These are phyloP conservation scores for Neopestalotiopsis sp. DNA, from an alignment of 2,329 filamentous ascomycete genomes.

Conservation along the genomic window DNA sequence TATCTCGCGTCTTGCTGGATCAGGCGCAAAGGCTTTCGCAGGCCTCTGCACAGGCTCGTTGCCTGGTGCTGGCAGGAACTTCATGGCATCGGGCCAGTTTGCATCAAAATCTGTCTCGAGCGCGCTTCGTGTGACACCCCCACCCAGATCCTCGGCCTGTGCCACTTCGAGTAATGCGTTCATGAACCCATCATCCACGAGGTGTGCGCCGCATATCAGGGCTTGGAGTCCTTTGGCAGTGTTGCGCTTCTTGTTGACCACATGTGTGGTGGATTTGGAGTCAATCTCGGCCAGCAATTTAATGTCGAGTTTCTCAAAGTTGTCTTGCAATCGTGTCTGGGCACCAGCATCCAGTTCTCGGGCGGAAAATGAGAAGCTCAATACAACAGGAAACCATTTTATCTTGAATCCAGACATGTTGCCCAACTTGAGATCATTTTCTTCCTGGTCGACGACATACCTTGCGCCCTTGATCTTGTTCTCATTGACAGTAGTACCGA, in stretches of 20 bases:
- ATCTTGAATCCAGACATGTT: slow-evolving; percentile 72
- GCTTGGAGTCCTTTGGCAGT: slow-evolving; percentile 87
- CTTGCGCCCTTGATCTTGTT: slow-evolving; percentile 69
- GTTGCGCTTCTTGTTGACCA: slow-evolving; percentile 88
- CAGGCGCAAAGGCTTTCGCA: slow-evolving; percentile 74
- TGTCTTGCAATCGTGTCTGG: slow-evolving; percentile 64
- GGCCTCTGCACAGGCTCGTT: slow-evolving; percentile 76
- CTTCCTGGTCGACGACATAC: slow-evolving; percentile 58
- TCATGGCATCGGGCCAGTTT: slow-evolving; percentile 77
- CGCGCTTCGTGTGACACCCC: slow-evolving; percentile 55
- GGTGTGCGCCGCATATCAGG: slow-evolving; percentile 78
- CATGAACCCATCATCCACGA: slow-evolving; percentile 78
- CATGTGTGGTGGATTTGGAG: slow-evolving; percentile 77
- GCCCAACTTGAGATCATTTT: slow-evolving; percentile 75
- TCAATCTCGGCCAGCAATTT: slow-evolving; percentile 81
- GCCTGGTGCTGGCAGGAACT: slow-evolving; percentile 75
- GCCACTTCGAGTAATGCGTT: slow-evolving; percentile 72
- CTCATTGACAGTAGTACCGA: slow-evolving; percentile 81
- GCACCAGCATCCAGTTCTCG: slow-evolving; percentile 73
- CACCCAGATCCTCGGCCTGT: slow-evolving; percentile 50
- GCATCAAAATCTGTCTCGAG: slow-evolving; percentile 82
- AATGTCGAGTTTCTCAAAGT: slow-evolving; percentile 85
- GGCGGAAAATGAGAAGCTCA: slow-evolving; percentile 79
- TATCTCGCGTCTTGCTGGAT: slow-evolving; percentile 68
- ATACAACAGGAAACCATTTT: slow-evolving; percentile 79